Evolutionary conservation across 2,329 filamentous ascomycete species (phyloP).

Genomic region (Neospermospora avenae): DNA sequence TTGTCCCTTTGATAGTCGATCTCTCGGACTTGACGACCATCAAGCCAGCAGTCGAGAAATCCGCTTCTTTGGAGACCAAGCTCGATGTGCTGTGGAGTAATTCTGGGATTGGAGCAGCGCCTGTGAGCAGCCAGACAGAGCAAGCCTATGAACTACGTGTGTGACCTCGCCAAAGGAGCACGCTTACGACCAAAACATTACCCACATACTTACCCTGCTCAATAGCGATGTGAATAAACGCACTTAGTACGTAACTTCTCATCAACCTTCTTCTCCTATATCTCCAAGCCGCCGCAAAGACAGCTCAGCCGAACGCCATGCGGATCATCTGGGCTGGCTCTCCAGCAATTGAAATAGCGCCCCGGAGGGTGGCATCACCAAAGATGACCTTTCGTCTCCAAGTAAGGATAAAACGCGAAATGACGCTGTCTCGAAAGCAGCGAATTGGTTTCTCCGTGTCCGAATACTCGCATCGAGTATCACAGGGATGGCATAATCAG

Average conservation of each 20-base stretch:
- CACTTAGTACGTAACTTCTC: conserved; percentile 12
- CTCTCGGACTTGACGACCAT: conserved; percentile 37
- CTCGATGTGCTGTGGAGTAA: conserved; percentile 40
- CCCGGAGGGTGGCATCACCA: not conserved
- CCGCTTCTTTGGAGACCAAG: conserved; percentile 34
- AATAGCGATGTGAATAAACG: conserved; percentile 32
- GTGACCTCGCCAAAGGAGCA: not conserved
- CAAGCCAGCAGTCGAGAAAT: conserved; percentile 36
- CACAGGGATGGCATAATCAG: not conserved
- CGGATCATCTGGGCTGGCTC: conserved; percentile 6
- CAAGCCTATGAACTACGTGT: conserved; percentile 12
- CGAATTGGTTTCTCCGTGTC: conserved; percentile 11
- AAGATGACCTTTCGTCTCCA: not conserved
- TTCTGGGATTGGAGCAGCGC: conserved; percentile 38
- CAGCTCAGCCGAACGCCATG: not conserved
- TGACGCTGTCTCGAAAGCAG: conserved; percentile 3
- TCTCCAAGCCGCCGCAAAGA: conserved; percentile 5
- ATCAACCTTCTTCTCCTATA: conserved; percentile 37
- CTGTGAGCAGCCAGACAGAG: conserved; percentile 30
- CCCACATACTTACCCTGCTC: not conserved
- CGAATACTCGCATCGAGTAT: not conserved
- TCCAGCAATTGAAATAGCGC: not conserved
- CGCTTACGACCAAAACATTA: not conserved
- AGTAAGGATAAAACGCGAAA: not conserved
- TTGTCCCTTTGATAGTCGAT: conserved; percentile 37